Evolutionary conservation across 805 yeast species (phyloP).

Genomic region (Cyberlindnera petersonii): DNA sequence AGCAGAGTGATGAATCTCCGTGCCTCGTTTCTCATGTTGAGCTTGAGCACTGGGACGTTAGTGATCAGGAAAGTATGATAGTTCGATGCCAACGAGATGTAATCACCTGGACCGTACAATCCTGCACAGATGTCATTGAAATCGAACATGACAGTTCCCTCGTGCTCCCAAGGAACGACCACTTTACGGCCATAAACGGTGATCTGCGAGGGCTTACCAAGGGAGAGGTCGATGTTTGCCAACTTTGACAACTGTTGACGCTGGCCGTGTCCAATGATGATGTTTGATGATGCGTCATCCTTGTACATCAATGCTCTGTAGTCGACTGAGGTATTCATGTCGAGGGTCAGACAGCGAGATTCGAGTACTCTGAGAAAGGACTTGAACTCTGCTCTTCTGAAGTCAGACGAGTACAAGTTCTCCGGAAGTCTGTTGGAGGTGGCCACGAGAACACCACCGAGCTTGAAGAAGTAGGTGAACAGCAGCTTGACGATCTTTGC

Average conservation of each 20-base stretch:
- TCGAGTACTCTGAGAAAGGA: conserved; percentile 54
- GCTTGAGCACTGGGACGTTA: conserved; percentile 55
- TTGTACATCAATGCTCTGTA: conserved; percentile 37
- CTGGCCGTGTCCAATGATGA: conserved; percentile 24
- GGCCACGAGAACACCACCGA: conserved; percentile 74
- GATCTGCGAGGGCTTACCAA: conserved; percentile 29
- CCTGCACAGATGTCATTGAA: conserved; percentile 55
- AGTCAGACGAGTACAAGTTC: conserved; percentile 63
- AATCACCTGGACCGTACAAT: conserved; percentile 62
- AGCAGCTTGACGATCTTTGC: conserved; percentile 64
- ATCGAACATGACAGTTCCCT: conserved; percentile 44
- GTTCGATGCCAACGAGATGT: conserved; percentile 59
- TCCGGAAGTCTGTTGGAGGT: conserved; percentile 72
- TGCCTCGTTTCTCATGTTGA: conserved; percentile 62
- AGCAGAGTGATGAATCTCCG: conserved; percentile 60
- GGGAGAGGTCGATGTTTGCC: conserved; percentile 6
- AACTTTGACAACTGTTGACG: background rate
- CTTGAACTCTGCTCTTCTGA: conserved; percentile 54
- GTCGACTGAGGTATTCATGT: conserved; percentile 57
- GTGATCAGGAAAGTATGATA: conserved; percentile 56
- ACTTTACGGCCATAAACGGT: conserved; percentile 55
- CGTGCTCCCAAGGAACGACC: conserved; percentile 39
- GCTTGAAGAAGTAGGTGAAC: conserved; percentile 63
- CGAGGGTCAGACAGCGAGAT: conserved; percentile 54
- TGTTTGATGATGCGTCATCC: conserved; percentile 25